Conservation (phyloP, 1,284 basidiomycete species). For the Marasmius oreades region DNA sequence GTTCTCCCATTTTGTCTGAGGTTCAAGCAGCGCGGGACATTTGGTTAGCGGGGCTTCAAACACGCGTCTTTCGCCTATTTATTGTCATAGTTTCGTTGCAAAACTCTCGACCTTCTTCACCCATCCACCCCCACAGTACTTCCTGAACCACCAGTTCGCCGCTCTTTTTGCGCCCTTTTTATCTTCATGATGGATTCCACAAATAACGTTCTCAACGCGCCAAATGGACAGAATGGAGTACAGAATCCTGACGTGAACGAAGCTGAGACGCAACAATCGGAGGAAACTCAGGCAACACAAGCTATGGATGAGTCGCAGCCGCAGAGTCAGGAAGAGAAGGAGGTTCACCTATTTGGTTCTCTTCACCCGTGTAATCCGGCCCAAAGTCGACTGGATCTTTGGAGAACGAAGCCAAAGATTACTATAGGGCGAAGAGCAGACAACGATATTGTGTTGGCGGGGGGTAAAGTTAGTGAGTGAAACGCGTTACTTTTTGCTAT, state of each 20-base stretch:
- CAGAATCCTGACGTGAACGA: neutral
- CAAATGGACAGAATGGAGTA: neutral
- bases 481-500: constrained; percentile 5
- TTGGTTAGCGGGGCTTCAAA: neutral
- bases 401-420: constrained; percentile 44
- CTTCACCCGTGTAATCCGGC: constrained; percentile 54
- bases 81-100: too few relatives aligned
- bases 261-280: neutral
- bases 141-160: neutral
- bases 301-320: constrained; percentile 38
- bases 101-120: neutral
- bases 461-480: constrained; percentile 72
- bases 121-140: neutral
- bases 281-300: constrained; percentile 52
- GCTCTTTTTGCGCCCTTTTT: neutral
- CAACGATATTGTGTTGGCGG: constrained; percentile 57
- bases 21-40: constrained; percentile 2
- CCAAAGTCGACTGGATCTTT: constrained; percentile 56
- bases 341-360: constrained; percentile 63
- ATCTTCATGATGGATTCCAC: neutral
- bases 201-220: neutral
- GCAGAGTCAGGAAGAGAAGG: constrained; percentile 23
- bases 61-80: neutral
- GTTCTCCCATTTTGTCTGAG: neutral
- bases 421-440: constrained; percentile 51